Percentiles rank a stretch among this genome's conserved stretches.
Conservation (phyloP, 2,329 filamentous ascomycete genomes). For the Cladosporium cucumerinum region DNA sequence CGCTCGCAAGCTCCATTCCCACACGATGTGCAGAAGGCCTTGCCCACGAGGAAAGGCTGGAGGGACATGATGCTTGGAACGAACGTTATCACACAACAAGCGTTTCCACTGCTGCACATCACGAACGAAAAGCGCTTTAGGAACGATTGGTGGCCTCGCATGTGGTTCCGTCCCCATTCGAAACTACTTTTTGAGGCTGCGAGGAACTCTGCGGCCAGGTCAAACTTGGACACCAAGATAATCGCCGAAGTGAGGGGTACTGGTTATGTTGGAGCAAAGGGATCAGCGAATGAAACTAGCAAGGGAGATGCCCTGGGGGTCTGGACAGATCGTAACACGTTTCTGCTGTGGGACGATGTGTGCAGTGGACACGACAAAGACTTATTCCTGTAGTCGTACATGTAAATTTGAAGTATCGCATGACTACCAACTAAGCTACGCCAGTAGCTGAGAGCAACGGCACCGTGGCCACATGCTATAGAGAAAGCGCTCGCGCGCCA, state of each 20-base stretch:
- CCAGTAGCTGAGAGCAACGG: too few relatives aligned
- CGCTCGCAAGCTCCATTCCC: constrained; percentile 19
- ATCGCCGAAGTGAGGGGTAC: not conserved
- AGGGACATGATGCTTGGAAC: constrained; percentile 22
- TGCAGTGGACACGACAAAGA: constrained; percentile 20
- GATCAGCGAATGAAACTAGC: not conserved
- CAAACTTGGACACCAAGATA: not conserved
- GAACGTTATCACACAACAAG: constrained; percentile 21
- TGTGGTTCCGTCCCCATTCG: constrained; percentile 26
- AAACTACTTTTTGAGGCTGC: constrained; percentile 20
- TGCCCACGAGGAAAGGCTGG: constrained; percentile 19
- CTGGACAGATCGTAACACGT: constrained; percentile 21
- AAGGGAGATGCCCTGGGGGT: constrained; percentile 19
- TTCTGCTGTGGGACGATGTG: constrained; percentile 21
- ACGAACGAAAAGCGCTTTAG: constrained; percentile 28
- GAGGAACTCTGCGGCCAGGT: constrained; percentile 16
- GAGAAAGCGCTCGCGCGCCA: too few relatives aligned
- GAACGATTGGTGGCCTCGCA: constrained; percentile 27
- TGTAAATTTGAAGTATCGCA: not conserved
- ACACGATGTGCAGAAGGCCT: not conserved
- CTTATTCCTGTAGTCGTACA: constrained; percentile 13
- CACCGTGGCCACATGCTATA: too few relatives aligned
- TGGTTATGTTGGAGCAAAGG: not conserved
- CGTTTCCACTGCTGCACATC: constrained; percentile 24
- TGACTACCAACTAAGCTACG: not conserved